Conservation (phyloP, 495 filamentous ascomycete species). For the Podospora pseudoanserina region DNA sequence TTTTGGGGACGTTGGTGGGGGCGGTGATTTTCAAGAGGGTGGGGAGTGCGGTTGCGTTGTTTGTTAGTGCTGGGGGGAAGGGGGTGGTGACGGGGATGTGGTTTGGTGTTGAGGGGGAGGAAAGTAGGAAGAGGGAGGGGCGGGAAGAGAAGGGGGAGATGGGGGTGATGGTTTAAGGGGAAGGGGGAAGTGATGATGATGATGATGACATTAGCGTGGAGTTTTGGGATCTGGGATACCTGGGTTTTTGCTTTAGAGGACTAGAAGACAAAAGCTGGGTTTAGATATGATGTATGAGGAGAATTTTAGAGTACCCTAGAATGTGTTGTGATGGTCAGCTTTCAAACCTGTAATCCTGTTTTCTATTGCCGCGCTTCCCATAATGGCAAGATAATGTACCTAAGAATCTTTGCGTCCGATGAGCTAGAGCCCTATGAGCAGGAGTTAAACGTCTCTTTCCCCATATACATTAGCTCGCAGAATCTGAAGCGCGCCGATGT, state of each 20-base stretch:
- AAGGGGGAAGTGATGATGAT: neutral
- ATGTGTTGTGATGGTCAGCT: neutral
- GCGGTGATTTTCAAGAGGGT: constrained; percentile 44
- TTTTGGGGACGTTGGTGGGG: constrained; percentile 52
- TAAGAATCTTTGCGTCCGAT: neutral
- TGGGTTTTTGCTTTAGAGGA: neutral
- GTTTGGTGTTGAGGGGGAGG: constrained; percentile 35
- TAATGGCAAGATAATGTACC: neutral
- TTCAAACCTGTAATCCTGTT: neutral
- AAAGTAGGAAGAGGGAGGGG: constrained; percentile 27
- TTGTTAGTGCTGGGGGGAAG: constrained; percentile 45
- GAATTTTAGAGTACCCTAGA: too few relatives aligned
- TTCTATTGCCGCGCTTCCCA: neutral
- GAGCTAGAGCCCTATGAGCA: neutral
- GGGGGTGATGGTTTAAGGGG: neutral
- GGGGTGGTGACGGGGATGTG: constrained; percentile 44
- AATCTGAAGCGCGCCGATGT: neutral
- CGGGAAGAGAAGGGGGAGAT: constrained; percentile 14
- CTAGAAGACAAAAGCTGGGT: neutral
- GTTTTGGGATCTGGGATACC: neutral
- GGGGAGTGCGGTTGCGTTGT: constrained; percentile 42
- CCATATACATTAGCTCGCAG: neutral
- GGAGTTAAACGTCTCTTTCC: neutral
- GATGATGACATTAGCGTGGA: neutral
- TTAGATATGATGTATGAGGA: too few relatives aligned